Base-by-base conservation (phyloP, 768 basidiomycete genomes). In the Collybia mongolica region DNA sequence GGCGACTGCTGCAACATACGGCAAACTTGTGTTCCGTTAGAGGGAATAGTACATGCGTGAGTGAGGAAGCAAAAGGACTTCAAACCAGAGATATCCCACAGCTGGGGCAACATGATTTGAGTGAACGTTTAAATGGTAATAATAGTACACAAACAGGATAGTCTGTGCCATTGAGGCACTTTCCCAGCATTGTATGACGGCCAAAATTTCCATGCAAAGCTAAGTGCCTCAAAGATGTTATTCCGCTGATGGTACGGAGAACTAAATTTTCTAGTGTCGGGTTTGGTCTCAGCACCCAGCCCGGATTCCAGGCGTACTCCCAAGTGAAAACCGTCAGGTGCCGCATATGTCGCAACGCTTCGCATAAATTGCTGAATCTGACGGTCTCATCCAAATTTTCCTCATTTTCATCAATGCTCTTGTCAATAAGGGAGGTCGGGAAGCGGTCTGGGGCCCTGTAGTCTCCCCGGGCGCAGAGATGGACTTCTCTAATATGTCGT, bases 401-500 rank as follows among this genome's bases (percentile, higher is more conserved):
- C 9, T 55, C 44, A 32, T 57, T 52, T 37, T 57, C 51, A 45
- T 66, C 67, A 12, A 59, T 48, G 18, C 37, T 35, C 2, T 47
- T 48, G 49, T 69, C 65, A n/a, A 74, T 61, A 44, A 76, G 69
- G 3, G 65, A 64, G 37, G 55, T 62, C 18, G 77, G 77, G 48
- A 66, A 69, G n/a, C 67, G 71, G 62, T 79, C 75, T 32, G 72
- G 62, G 6, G 68, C 57, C 15, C 61, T 55, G 52, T 68, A 64
- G 54, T 74, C 72, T 17, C 55, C 44, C 28, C 65, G 67, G 39
- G 75, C 68, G 61, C 67, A 72, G 42, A 81, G 69, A 44, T 75
- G 70, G 11, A 81, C 70, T 48, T 74, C 72, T 6, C 73, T 70
- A 39, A 81, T 66, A 51, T 75, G 74, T 37, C 76, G 66, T 38